Evolutionary conservation across 2,329 filamentous ascomycete genomes (phyloP).

Genomic region (Aspergillus sp.): DNA sequence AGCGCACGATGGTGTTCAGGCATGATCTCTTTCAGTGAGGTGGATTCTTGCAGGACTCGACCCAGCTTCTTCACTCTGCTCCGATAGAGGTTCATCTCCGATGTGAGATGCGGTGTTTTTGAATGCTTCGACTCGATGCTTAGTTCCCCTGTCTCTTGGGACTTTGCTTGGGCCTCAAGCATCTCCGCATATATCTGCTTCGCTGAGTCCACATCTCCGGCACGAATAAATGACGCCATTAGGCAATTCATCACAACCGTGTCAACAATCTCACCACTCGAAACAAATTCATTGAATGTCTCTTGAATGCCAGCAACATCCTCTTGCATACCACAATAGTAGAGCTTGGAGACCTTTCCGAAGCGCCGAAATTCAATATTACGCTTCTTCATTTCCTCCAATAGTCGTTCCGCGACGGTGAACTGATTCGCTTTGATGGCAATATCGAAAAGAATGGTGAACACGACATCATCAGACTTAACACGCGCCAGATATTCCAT

Average conservation of each 20-base stretch:
- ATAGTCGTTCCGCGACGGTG: conserved; percentile 77
- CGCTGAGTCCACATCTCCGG: conserved; percentile 74
- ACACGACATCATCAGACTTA: conserved; percentile 73
- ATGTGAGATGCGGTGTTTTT: conserved; percentile 26
- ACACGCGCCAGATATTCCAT: conserved; percentile 77
- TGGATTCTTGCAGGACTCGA: conserved; percentile 50
- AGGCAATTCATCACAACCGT: conserved; percentile 84
- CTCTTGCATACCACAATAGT: conserved; percentile 74
- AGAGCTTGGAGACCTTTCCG: conserved; percentile 79
- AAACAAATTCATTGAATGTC: conserved; percentile 81
- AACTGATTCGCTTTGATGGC: conserved; percentile 86
- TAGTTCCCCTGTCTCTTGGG: conserved; percentile 33
- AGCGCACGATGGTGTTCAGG: conserved; percentile 60
- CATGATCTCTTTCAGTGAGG: conserved; percentile 49
- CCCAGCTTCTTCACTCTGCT: conserved; percentile 47
- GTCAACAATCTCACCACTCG: conserved; percentile 83
- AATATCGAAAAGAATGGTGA: conserved; percentile 89
- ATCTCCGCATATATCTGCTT: conserved; percentile 82
- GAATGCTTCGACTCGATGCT: conserved; percentile 23
- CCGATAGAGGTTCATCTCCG: conserved; percentile 41
- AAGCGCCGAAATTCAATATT: conserved; percentile 71
- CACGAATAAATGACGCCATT: conserved; percentile 73
- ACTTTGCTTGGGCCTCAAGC: conserved; percentile 61
- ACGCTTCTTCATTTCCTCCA: conserved; percentile 75
- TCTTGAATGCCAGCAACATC: conserved; percentile 73